Percentiles rank a stretch among this genome's conserved stretches.
Conservation (phyloP, 768 basidiomycete species). For the Tulasnella sp. region DNA sequence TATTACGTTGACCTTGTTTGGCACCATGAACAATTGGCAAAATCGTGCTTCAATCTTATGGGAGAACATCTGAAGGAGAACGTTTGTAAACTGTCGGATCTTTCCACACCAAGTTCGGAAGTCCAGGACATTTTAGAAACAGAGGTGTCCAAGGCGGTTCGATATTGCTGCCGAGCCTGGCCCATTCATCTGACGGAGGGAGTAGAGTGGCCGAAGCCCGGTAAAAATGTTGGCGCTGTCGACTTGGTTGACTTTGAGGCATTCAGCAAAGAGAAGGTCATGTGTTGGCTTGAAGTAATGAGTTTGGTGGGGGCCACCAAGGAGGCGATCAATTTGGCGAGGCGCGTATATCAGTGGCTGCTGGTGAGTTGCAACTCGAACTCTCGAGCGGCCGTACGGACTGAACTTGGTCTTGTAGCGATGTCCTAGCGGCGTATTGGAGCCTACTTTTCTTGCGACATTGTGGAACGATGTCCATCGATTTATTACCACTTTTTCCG, state of each 20-base stretch:
- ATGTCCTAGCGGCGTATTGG: neutral
- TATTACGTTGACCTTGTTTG: neutral
- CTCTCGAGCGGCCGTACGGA: neutral
- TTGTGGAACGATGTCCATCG: neutral
- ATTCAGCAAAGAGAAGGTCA: neutral
- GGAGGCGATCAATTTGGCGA: neutral
- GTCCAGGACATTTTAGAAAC: neutral
- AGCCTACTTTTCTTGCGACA: neutral
- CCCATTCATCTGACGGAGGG: neutral
- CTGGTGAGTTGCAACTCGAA: neutral
- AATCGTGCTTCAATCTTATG: neutral
- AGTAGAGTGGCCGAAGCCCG: neutral
- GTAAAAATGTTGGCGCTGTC: neutral
- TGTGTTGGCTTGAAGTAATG: neutral
- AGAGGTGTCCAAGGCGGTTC: neutral
- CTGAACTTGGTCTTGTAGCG: neutral
- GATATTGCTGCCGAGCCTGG: neutral
- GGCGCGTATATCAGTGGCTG: neutral
- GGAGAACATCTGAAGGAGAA: neutral
- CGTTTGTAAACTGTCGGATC: neutral
- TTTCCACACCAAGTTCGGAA: neutral
- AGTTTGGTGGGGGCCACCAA: neutral
- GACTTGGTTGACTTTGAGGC: neutral
- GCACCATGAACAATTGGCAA: neutral
- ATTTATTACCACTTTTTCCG: neutral